phyloP scores from a whole-genome alignment of 208 protist species.

The Leishmania arabica region DNA sequence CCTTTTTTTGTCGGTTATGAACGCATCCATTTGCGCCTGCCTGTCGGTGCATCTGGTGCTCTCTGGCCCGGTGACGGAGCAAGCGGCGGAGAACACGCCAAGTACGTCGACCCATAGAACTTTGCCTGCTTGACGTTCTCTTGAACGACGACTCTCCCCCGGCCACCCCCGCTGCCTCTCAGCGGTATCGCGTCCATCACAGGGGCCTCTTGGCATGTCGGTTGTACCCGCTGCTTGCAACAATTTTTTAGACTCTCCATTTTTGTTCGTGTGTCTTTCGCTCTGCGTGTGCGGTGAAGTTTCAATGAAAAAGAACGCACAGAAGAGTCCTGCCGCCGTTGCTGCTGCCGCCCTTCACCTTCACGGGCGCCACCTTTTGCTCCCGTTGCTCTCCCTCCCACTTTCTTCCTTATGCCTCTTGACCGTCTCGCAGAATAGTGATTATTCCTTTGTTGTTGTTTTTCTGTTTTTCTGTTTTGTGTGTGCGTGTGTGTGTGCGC shows the following conservation, averaged over 20 bases:
- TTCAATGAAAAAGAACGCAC: not conserved
- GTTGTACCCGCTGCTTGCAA: not conserved
- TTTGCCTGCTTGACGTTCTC: not conserved
- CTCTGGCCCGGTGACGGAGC: not conserved
- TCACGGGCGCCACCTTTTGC: not conserved
- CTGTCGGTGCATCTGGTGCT: not conserved
- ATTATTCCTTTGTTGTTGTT: not conserved
- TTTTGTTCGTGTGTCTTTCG: not conserved
- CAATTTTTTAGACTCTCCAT: not conserved
- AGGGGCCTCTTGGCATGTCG: not conserved
- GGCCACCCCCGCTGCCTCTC: not conserved
- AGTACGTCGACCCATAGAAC: not conserved
- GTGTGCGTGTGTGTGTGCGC: too few relatives aligned
- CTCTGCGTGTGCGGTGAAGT: not conserved
- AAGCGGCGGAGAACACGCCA: not conserved
- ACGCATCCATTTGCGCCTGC: not conserved
- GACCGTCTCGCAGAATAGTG: not conserved
- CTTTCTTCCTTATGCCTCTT: not conserved
- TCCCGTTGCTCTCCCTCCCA: not conserved
- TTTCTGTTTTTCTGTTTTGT: too few relatives aligned
- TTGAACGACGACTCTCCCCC: too few relatives aligned
- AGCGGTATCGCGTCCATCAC: not conserved
- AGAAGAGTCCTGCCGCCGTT: not conserved
- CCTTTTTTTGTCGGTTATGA: not conserved
- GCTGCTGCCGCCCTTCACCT: not conserved